Percentiles rank a stretch among this genome's conserved stretches.
Evolutionary conservation across 129 eudicot species (phyloP).

Genomic region (Flaveria linearis): DNA sequence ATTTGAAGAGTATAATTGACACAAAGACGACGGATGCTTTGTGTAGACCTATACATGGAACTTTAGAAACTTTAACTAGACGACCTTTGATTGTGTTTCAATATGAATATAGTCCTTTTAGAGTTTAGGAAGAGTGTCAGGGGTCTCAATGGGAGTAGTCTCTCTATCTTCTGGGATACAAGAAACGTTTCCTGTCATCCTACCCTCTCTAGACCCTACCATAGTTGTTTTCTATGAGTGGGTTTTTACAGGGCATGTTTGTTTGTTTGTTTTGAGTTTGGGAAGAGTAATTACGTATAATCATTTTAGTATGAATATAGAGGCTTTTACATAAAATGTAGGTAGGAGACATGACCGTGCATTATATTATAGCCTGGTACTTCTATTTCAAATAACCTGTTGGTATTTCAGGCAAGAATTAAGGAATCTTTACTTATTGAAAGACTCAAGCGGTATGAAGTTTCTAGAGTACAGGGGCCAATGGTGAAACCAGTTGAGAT

Average conservation of each 20-base stretch:
- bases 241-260: too few species aligned
- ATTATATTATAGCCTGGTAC: neutral
- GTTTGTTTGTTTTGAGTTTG: neutral
- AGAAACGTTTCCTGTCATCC: too few species aligned
- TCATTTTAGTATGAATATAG: neutral
- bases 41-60: neutral
- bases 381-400: neutral
- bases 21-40: slow-evolving; percentile 5
- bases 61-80: neutral
- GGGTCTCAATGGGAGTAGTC: too few species aligned
- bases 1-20: neutral
- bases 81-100: neutral
- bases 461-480: slow-evolving; percentile 84
- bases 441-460: slow-evolving; percentile 83
- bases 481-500: slow-evolving; percentile 60
- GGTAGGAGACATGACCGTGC: neutral
- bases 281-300: neutral
- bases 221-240: too few species aligned
- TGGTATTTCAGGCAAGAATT: slow-evolving; percentile 66
- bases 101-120: neutral
- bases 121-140: neutral
- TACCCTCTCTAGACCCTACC: too few species aligned
- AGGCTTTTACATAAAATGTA: neutral
- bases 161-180: too few species aligned
- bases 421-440: slow-evolving; percentile 76